Evolutionary conservation across 257 asterid genomes (phyloP).

Genomic region (Nicotiana knightiana): DNA sequence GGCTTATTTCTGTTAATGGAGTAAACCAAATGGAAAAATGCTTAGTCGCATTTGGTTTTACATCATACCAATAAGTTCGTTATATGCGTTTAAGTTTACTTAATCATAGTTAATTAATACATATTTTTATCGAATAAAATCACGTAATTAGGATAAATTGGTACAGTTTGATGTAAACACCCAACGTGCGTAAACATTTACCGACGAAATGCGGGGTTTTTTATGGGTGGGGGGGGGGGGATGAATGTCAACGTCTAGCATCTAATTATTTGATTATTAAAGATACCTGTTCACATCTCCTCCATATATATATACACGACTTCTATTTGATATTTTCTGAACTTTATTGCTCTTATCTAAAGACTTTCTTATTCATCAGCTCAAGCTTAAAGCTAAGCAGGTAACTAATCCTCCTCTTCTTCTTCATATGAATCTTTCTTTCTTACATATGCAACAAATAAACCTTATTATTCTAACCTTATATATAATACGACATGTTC

Average conservation of each 20-base stretch:
- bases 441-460: not conserved
- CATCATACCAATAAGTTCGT: too few relatives aligned
- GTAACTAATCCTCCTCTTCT: not conserved
- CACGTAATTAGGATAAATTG: too few relatives aligned
- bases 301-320: not conserved
- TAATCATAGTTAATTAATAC: too few relatives aligned
- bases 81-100: too few relatives aligned
- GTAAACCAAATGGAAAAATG: too few relatives aligned
- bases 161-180: too few relatives aligned
- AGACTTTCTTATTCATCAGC: not conserved
- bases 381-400: not conserved
- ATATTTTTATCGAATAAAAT: too few relatives aligned
- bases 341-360: not conserved
- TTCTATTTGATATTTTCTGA: not conserved
- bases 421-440: not conserved
- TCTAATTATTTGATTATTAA: not conserved
- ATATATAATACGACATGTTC: not conserved
- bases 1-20: not conserved
- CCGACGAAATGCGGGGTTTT: too few relatives aligned
- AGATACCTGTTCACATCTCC: too few relatives aligned
- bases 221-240: too few relatives aligned
- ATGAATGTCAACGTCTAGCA: not conserved
- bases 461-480: not conserved
- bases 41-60: too few relatives aligned
- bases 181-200: too few relatives aligned